phyloP scores from a whole-genome alignment of 805 yeast species.

The Ogataea pini region DNA sequence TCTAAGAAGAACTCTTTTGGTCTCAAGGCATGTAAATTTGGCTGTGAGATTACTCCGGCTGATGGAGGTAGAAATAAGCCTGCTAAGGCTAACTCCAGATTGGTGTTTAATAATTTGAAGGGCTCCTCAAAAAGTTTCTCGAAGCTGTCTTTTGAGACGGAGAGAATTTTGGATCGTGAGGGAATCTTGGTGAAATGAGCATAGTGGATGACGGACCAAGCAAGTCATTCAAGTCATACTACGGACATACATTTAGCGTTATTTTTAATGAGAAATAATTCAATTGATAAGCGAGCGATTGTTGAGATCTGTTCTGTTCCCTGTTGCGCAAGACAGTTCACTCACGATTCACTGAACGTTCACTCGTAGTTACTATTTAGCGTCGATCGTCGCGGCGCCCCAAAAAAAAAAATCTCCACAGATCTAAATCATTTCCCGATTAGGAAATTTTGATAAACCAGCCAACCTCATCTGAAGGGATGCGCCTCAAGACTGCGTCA shows the following conservation, averaged over 20 bases:
- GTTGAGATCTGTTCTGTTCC: too few species aligned
- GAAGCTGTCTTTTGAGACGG: conserved; percentile 61
- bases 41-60: conserved; percentile 49
- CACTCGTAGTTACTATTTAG: too few species aligned
- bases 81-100: conserved; percentile 41
- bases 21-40: conserved; percentile 63
- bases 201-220: not conserved
- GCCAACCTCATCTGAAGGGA: not conserved
- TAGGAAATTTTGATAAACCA: not conserved
- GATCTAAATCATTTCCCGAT: not conserved
- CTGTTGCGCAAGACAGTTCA: too few species aligned
- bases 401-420: not conserved
- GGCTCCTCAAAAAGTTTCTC: conserved; percentile 66
- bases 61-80: conserved; percentile 30
- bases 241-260: too few species aligned
- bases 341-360: too few species aligned
- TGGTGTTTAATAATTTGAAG: conserved; percentile 59
- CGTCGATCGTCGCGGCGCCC: not conserved
- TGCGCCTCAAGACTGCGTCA: conserved; percentile 7
- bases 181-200: conserved; percentile 45
- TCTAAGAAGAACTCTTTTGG: conserved; percentile 62
- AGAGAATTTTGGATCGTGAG: conserved; percentile 64
- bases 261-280: too few species aligned
- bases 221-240: not conserved
- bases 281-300: too few species aligned